These are phyloP conservation scores for Dactylellina cionopaga DNA, from an alignment of 2,329 filamentous ascomycete species.

Conservation along the genomic window DNA sequence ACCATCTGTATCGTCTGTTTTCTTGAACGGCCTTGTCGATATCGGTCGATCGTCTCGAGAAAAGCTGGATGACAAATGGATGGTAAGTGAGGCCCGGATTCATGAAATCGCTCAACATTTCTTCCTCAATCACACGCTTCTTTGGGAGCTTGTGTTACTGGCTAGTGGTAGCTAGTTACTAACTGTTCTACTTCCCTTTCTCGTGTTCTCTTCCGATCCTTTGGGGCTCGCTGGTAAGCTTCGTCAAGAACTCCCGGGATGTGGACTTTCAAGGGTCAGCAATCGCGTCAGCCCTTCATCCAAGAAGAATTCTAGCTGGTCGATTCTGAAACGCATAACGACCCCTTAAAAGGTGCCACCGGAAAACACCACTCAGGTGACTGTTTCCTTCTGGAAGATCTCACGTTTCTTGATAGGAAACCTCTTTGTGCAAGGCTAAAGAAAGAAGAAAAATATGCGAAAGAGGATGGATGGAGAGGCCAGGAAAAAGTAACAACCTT, in stretches of 20 bases:
- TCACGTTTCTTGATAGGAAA: constrained; percentile 39
- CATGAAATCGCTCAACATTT: constrained; percentile 39
- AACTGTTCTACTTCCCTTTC: constrained; percentile 27
- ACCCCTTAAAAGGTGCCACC: constrained; percentile 49
- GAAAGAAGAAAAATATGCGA: constrained; percentile 37
- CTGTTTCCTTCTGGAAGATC: constrained; percentile 46
- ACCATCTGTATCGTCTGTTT: constrained; percentile 38
- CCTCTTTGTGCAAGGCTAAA: constrained; percentile 37
- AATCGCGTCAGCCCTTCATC: constrained; percentile 51
- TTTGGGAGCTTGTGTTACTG: constrained; percentile 41
- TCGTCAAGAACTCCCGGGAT: constrained; percentile 28
- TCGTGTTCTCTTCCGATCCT: constrained; percentile 41
- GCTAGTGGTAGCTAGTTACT: constrained; percentile 10
- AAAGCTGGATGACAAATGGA: constrained; percentile 46
- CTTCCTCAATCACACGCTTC: constrained; percentile 27
- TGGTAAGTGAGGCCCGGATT: too few relatives aligned
- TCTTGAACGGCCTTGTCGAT: constrained; percentile 31
- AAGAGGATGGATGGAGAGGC: constrained; percentile 31
- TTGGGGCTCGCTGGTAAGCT: constrained; percentile 24
- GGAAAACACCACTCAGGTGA: constrained; percentile 51
- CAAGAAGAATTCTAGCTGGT: constrained; percentile 47
- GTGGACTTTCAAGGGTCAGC: constrained; percentile 38
- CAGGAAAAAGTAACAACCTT: constrained; percentile 50
- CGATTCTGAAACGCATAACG: constrained; percentile 50
- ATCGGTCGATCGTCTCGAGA: constrained; percentile 32